Base-by-base conservation (phyloP, 192 early-diverging fungal genomes). In the Oehlia diaphana region DNA sequence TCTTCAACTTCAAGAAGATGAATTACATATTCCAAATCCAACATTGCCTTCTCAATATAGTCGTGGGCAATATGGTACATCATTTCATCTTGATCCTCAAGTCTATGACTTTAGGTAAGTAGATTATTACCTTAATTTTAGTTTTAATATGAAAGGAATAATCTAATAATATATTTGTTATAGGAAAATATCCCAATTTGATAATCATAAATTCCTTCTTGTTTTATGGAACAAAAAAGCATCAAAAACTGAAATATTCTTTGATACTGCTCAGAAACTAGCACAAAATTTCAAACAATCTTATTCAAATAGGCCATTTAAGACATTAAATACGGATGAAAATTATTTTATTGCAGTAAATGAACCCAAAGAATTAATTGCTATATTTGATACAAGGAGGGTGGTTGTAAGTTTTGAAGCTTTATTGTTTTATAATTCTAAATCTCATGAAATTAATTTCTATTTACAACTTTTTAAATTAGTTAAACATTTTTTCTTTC, bases 161-260 rank as follows among this genome's bases (percentile, higher is more conserved):
- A 39, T 7, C n/a, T 21, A 44, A n/a, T 39, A 39, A n/a, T 39
- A 39, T 70, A 9, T 69, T 42, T 1, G 16, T 35, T 31, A 58
- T 37, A 74, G 73, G 13, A 74, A 74, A 58, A 74, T 74, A 35
- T 74, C 28, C 2, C 73, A 74, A 39, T 74, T 74, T 33, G 58
- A n/a, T 19, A 74, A 74, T 33, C 31, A 33, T 23, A 74, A 74
- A 61, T 74, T 61, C 9, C 19, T 73, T 19, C 19, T 74, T 31
- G 53, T 74, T 7, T 19, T 74, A 8, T 74, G 53, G 53, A 62
- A 74, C n/a, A 74, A 53, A 33, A 74, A 26, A 62, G 8, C 16
- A 4, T 8, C 6, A 19, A 31, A 9, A 62, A 21, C 7, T 37
- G 73, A 37, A 62, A 61, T 74, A 1, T 74, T 61, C 21, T 74